These are phyloP conservation scores for Mycena citricolor DNA, from an alignment of 1,284 basidiomycete species.

Conservation along the genomic window DNA sequence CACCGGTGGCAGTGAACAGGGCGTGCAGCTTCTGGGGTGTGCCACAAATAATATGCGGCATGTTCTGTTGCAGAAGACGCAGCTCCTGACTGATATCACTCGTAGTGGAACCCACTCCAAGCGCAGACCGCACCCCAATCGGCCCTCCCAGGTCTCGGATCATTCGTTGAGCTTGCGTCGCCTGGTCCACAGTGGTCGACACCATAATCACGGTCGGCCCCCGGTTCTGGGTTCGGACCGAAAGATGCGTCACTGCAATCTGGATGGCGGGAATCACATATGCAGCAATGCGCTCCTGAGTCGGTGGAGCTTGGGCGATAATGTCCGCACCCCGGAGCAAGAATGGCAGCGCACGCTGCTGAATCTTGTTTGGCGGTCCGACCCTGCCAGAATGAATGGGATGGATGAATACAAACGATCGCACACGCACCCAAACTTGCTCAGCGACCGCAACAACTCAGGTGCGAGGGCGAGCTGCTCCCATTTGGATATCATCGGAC, in stretches of 20 bases:
- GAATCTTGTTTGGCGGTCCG: constrained; percentile 98
- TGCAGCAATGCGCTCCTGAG: constrained; percentile 96
- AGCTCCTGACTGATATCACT: constrained; percentile 75
- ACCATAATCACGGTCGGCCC: constrained; percentile 91
- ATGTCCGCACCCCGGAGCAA: constrained; percentile 92
- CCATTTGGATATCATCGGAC: constrained; percentile 94
- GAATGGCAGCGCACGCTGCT: constrained; percentile 94
- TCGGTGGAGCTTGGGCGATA: constrained; percentile 97
- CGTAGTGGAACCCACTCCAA: constrained; percentile 78
- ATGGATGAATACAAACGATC: constrained; percentile 18
- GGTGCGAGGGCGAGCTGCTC: constrained; percentile 87
- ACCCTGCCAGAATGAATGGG: constrained; percentile 52
- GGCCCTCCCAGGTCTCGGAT: constrained; percentile 91
- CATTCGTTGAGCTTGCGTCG: constrained; percentile 97
- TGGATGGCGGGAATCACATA: constrained; percentile 95
- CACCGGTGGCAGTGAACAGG: constrained; percentile 80
- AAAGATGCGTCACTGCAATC: constrained; percentile 67
- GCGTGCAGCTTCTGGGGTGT: constrained; percentile 96
- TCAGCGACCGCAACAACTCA: constrained; percentile 86
- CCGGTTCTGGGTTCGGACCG: constrained; percentile 53
- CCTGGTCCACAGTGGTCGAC: constrained; percentile 97
- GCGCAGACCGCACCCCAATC: constrained; percentile 84
- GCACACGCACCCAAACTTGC: constrained; percentile 83
- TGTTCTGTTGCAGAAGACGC: constrained; percentile 83
- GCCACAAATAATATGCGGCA: constrained; percentile 93